phyloP scores from a whole-genome alignment of 371 early-diverging fungal genomes.

The Mortierella sp. region DNA sequence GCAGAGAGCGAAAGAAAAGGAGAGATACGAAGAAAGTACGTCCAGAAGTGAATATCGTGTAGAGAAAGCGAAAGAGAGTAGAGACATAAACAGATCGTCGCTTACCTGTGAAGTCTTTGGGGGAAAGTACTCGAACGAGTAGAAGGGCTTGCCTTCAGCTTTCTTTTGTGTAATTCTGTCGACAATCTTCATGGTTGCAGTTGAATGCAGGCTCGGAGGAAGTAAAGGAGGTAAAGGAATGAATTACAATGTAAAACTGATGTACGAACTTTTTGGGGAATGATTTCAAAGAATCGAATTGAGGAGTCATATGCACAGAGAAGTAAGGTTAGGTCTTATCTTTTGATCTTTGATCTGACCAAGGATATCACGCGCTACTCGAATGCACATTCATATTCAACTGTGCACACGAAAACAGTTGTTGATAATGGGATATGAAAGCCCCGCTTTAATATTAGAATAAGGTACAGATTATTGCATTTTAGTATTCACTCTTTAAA shows the following conservation, averaged over 20 bases:
- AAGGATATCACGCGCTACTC: too few relatives aligned
- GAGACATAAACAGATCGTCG: constrained; percentile 1
- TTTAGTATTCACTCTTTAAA: constrained; percentile 15
- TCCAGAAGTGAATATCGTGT: constrained; percentile 56
- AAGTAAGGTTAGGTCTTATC: too few relatives aligned
- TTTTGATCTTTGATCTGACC: too few relatives aligned
- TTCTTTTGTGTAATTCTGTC: constrained; percentile 59
- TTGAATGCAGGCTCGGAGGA: neutral
- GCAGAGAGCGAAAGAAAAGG: neutral
- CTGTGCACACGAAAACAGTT: neutral
- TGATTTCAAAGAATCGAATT: neutral
- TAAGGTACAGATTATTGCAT: neutral
- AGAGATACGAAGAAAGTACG: constrained; percentile 6
- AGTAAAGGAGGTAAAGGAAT: constrained; percentile 3
- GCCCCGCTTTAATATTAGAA: neutral
- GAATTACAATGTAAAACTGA: neutral
- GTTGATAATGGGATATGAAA: neutral
- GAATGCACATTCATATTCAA: neutral
- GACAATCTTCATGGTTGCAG: constrained; percentile 69
- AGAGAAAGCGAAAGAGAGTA: neutral
- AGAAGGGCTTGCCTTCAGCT: constrained; percentile 61
- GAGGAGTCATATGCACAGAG: constrained; percentile 1
- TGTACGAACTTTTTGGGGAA: neutral
- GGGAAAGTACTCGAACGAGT: constrained; percentile 97
- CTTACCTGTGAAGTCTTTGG: constrained; percentile 94